Base-by-base conservation (phyloP, 2,329 filamentous ascomycete species). In the Meredithiella fracta region DNA sequence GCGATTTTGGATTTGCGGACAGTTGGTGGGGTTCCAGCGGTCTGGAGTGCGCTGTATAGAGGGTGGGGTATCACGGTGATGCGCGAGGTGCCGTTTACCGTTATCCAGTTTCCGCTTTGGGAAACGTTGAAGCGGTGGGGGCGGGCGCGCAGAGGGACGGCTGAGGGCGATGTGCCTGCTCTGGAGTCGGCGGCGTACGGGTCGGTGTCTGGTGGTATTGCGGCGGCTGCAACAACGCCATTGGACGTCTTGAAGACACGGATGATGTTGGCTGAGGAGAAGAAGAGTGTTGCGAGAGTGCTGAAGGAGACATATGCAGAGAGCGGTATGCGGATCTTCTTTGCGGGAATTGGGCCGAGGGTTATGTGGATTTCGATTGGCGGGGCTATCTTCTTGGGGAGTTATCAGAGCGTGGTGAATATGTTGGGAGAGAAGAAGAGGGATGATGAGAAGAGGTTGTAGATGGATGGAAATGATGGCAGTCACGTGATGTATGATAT, bases 41-140 rank as follows among this genome's bases (percentile, higher is more conserved):
- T 97, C 51, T 82, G 86, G 75, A 73, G 78, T 59, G 90, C 96
- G 69, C 70, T 98, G 56, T 98, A 98, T 69, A 77, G 92, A 37
- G 92, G 94, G 1, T 95, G 89, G 77, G 79, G 81, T 17, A 89
- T 97, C 62, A 98, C 92, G 1, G 83, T 98, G 54, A 84, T 96
- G 71, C 81, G 92, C 58, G 92, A 98, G 73, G 90, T 98, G 59
- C 92, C 92, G 3, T 98, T 98, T 65, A 97, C 94, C 2, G 83
- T 96, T 8, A 85, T 98, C 60, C 92, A 98, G 69, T 98, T 98
- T 67, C 92, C 92, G 49, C 76, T 98, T 60, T 98, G 92, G 92
- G 92, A 98, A 70, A 81, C 77, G 3, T 78, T 97, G 76, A 97
- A 96, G 75, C 73, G 74, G 44, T 86, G 79, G 77, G 74, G 81